Percentiles rank a stretch among this genome's conserved stretches.
Conservation (phyloP, 2,329 filamentous ascomycete species). For the Botrytis galanthina region DNA sequence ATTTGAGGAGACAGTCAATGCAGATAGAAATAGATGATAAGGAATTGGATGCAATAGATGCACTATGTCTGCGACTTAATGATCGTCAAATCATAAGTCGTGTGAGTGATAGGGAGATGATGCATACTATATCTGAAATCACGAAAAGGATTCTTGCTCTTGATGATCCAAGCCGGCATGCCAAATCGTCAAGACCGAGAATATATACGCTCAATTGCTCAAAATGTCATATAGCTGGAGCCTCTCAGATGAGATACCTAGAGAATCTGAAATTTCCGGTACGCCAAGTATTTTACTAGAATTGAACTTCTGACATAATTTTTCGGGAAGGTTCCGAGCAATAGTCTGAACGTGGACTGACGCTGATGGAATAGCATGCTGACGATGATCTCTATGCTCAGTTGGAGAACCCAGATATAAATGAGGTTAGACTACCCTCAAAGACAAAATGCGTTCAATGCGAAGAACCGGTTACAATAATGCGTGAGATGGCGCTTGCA, state of each 20-base stretch:
- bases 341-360: slow-evolving; percentile 10
- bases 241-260: slow-evolving; percentile 39
- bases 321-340: neutral
- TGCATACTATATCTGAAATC: slow-evolving; percentile 41
- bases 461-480: slow-evolving; percentile 38
- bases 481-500: slow-evolving; percentile 41
- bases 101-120: slow-evolving; percentile 43
- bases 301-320: neutral
- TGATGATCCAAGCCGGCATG: slow-evolving; percentile 40
- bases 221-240: slow-evolving; percentile 41
- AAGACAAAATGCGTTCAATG: slow-evolving; percentile 40
- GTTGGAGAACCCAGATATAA: slow-evolving; percentile 26
- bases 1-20: slow-evolving; percentile 32
- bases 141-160: slow-evolving; percentile 40
- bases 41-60: slow-evolving; percentile 42
- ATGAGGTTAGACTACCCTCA: slow-evolving; percentile 32
- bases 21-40: slow-evolving; percentile 38
- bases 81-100: slow-evolving; percentile 41
- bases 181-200: slow-evolving; percentile 36
- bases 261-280: slow-evolving; percentile 36
- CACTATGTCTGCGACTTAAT: slow-evolving; percentile 38
- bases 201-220: slow-evolving; percentile 42
- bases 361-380: slow-evolving; percentile 15
- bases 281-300: slow-evolving; percentile 22
- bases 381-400: slow-evolving; percentile 23